A percentile compares a stretch with the other conserved stretches of the same genome.
Conservation (phyloP, 1,139 yeast species). For the Hanseniaspora uvarum region DNA sequence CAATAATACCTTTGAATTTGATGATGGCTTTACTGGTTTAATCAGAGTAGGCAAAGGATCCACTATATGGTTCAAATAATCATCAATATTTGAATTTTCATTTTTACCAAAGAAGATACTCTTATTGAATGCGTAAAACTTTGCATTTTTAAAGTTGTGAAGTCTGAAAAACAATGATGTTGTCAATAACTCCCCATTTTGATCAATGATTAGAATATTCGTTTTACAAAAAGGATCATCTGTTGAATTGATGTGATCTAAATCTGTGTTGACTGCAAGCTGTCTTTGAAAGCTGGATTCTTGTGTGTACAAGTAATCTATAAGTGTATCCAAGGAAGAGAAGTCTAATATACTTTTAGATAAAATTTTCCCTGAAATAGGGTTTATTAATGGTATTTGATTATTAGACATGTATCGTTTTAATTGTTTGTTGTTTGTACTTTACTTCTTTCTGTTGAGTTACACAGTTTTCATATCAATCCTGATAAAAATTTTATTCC, state of each 20-base stretch:
- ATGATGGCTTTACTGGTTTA: conserved; percentile 10
- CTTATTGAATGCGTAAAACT: neutral
- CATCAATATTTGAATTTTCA: neutral
- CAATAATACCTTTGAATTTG: neutral
- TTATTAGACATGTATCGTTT: neutral
- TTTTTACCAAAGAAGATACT: neutral
- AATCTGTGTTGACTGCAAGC: neutral
- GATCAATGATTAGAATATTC: neutral
- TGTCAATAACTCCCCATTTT: neutral
- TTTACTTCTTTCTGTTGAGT: too few species aligned
- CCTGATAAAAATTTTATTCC: too few species aligned
- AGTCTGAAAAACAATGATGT: neutral
- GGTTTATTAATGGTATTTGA: neutral
- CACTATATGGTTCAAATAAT: neutral
- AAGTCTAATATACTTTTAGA: neutral
- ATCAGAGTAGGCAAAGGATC: conserved; percentile 14
- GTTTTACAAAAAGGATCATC: neutral
- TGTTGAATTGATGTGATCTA: neutral
- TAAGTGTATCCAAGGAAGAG: neutral
- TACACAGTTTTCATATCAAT: too few species aligned
- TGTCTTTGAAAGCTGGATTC: neutral
- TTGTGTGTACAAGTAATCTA: neutral
- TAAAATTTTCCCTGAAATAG: neutral
- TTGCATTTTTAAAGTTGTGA: neutral
- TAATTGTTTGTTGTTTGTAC: too few species aligned